Conservation (phyloP, 768 basidiomycete species). For the Boletales sp. region DNA sequence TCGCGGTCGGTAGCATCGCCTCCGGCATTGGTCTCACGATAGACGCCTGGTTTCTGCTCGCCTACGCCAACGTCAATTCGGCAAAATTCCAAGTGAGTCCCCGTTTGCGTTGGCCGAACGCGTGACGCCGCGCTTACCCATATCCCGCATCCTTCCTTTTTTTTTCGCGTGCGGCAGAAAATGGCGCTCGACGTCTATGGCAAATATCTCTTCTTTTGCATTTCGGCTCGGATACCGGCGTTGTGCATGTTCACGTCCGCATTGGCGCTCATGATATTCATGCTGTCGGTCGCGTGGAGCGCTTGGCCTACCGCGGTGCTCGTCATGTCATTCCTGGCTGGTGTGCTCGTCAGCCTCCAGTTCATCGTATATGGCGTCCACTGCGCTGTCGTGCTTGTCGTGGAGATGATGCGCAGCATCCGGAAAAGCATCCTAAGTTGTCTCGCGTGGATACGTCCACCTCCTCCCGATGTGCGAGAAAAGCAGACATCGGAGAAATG, state of each 20-base stretch:
- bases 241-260: slow-evolving; percentile 57
- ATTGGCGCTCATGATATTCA: slow-evolving; percentile 55
- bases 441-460: slow-evolving; percentile 9
- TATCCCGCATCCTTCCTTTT: not conserved
- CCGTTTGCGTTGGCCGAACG: not conserved
- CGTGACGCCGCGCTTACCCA: too few relatives aligned
- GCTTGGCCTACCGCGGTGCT: slow-evolving; percentile 64
- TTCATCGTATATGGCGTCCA: slow-evolving; percentile 56
- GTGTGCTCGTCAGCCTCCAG: slow-evolving; percentile 59
- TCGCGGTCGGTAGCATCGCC: slow-evolving; percentile 55
- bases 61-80: slow-evolving; percentile 52
- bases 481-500: slow-evolving; percentile 3
- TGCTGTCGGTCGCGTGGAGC: slow-evolving; percentile 57
- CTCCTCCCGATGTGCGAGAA: slow-evolving; percentile 6
- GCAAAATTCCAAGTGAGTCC: slow-evolving; percentile 51
- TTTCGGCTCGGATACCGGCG: slow-evolving; percentile 61
- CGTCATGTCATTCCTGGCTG: slow-evolving; percentile 53
- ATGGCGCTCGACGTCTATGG: slow-evolving; percentile 51
- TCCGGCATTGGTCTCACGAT: slow-evolving; percentile 64
- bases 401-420: slow-evolving; percentile 1
- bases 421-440: slow-evolving; percentile 14
- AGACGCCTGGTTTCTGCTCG: slow-evolving; percentile 63
- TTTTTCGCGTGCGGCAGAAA: slow-evolving; percentile 9
- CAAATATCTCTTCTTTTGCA: slow-evolving; percentile 64
- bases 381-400: slow-evolving; percentile 18